These are phyloP conservation scores for Claviceps digitariae DNA, from an alignment of 2,329 filamentous ascomycete genomes.

Conservation along the genomic window DNA sequence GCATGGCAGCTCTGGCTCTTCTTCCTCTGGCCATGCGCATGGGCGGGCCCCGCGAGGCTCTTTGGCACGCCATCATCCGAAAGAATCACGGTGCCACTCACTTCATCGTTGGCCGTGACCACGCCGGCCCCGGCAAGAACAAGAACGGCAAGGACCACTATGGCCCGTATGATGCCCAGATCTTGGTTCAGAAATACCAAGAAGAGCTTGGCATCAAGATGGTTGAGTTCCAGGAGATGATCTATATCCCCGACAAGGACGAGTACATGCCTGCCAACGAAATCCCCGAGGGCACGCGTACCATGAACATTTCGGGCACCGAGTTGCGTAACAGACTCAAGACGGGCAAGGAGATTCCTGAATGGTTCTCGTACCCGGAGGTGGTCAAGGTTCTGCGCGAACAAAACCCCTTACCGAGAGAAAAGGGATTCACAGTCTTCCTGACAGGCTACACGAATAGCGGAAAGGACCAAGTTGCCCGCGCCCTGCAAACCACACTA, in stretches of 20 bases:
- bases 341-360: constrained; percentile 87
- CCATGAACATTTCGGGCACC: constrained; percentile 73
- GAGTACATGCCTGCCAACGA: constrained; percentile 92
- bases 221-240: constrained; percentile 99
- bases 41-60: constrained; percentile 93
- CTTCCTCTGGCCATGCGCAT: constrained; percentile 97
- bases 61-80: constrained; percentile 99
- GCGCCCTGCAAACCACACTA: constrained; percentile 88
- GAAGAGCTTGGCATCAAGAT: constrained; percentile 97
- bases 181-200: constrained; percentile 91
- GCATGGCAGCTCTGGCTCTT: constrained; percentile 94
- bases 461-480: constrained; percentile 92
- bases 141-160: constrained; percentile 95
- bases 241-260: constrained; percentile 91
- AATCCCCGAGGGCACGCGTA: constrained; percentile 71
- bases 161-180: constrained; percentile 93
- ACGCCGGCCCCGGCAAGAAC: constrained; percentile 97
- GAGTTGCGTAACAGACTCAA: constrained; percentile 87
- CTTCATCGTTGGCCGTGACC: constrained; percentile 98
- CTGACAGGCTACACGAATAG: constrained; percentile 93
- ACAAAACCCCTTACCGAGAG: constrained; percentile 80
- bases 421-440: constrained; percentile 97
- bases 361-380: constrained; percentile 99
- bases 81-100: constrained; percentile 99
- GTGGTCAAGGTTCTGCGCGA: constrained; percentile 93